Percentiles rank a stretch among this genome's conserved stretches.
These are phyloP conservation scores for Hymenotorrendiella dingleyae DNA, from an alignment of 2,329 filamentous ascomycete species.

Conservation along the genomic window DNA sequence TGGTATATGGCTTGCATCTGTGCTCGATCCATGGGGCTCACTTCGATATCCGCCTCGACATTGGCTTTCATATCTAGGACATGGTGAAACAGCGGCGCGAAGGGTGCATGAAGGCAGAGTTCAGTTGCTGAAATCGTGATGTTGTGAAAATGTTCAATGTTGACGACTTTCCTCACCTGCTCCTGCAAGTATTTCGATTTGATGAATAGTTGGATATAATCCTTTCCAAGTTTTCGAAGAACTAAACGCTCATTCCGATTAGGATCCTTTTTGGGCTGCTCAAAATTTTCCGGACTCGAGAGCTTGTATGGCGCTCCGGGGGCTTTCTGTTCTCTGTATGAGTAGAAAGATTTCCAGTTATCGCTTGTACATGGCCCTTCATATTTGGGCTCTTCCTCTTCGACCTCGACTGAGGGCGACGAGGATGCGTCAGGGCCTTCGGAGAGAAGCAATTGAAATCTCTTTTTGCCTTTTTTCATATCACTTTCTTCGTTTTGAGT, in stretches of 20 bases:
- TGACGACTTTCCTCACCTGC: background rate
- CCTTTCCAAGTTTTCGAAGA: background rate
- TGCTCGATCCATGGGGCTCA: background rate
- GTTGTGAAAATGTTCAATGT: background rate
- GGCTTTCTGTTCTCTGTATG: background rate
- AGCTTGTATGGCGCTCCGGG: background rate
- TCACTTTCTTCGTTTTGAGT: no score
- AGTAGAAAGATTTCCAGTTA: conserved; percentile 1
- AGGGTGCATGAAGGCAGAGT: background rate
- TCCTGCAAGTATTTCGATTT: background rate
- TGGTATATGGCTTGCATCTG: conserved; percentile 2
- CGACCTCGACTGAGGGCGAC: background rate
- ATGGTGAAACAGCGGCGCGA: conserved; percentile 4
- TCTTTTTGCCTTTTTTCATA: background rate
- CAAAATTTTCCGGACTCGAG: background rate
- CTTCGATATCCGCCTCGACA: background rate
- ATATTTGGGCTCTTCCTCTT: background rate
- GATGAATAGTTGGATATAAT: background rate
- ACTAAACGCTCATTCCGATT: background rate
- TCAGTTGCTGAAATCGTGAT: background rate
- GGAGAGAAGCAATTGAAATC: background rate
- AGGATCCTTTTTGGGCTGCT: background rate
- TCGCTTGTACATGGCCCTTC: background rate
- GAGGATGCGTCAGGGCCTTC: background rate
- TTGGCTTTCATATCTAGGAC: conserved; percentile 2